A percentile compares a stretch with the other conserved stretches of the same genome.
phyloP scores from a whole-genome alignment of 1,284 basidiomycete species.

The Porodaedalea pini region DNA sequence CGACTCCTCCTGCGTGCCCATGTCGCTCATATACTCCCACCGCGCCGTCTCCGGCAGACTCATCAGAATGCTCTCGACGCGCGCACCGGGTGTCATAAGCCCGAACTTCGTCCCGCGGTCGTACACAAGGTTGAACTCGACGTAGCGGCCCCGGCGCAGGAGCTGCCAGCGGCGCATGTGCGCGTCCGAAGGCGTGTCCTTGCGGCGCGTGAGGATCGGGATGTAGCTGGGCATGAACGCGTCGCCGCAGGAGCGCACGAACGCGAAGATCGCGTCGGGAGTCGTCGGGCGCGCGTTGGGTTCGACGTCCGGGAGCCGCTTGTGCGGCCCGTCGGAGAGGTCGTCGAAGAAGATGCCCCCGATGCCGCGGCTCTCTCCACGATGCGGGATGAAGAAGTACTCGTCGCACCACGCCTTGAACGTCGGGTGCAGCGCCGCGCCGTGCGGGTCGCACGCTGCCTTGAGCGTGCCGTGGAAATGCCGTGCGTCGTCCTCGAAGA shows the following conservation, averaged over 20 bases:
- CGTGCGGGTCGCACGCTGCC: conserved; percentile 73
- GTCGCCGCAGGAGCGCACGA: conserved; percentile 68
- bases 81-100: conserved; percentile 83
- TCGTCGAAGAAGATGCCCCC: conserved; percentile 98
- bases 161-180: conserved; percentile 85
- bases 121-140: conserved; percentile 92
- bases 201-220: conserved; percentile 70
- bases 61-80: conserved; percentile 93
- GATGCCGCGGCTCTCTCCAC: conserved; percentile 85
- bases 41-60: conserved; percentile 85
- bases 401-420: conserved; percentile 98
- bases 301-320: conserved; percentile 47
- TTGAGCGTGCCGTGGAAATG: conserved; percentile 88
- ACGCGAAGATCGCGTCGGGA: conserved; percentile 70
- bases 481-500: conserved; percentile 81
- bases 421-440: conserved; percentile 64
- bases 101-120: conserved; percentile 89
- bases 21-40: conserved; percentile 90
- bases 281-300: conserved; percentile 47
- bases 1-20: conserved; percentile 65
- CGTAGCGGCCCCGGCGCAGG: conserved; percentile 83
- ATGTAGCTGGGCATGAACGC: conserved; percentile 87
- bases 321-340: conserved; percentile 59
- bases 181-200: conserved; percentile 55
- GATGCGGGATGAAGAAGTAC: conserved; percentile 95